Percentiles rank a stretch among this genome's conserved stretches.
Evolutionary conservation across 768 basidiomycete genomes (phyloP).

Genomic region (Suillus alpinus): DNA sequence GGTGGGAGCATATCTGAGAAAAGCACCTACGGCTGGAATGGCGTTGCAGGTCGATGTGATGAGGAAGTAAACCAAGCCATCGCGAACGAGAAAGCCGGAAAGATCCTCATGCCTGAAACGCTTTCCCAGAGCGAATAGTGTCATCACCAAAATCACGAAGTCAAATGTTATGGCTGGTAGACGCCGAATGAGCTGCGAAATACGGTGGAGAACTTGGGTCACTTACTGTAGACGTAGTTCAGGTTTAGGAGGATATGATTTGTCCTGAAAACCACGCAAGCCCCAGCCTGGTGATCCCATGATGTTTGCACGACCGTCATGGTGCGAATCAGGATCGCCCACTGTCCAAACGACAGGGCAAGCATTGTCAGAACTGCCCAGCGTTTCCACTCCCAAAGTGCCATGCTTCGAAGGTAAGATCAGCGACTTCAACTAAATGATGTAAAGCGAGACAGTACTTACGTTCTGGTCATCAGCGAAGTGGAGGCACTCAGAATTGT

Average conservation of each 20-base stretch:
- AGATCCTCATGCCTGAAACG: slow-evolving; percentile 50
- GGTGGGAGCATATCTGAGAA: slow-evolving; percentile 5
- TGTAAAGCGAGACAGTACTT: slow-evolving; percentile 5
- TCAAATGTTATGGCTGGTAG: slow-evolving; percentile 67
- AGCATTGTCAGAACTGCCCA: slow-evolving; percentile 50
- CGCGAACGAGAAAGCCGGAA: slow-evolving; percentile 71
- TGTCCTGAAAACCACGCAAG: slow-evolving; percentile 53
- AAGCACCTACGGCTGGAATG: slow-evolving; percentile 59
- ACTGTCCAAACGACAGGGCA: slow-evolving; percentile 58
- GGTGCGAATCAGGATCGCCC: slow-evolving; percentile 64
- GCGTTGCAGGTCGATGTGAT: slow-evolving; percentile 64
- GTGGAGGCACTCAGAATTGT: slow-evolving; percentile 64
- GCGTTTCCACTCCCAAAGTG: slow-evolving; percentile 63
- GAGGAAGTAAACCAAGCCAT: slow-evolving; percentile 69
- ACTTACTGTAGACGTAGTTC: slow-evolving; percentile 70
- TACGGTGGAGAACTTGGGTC: background rate
- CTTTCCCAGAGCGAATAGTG: slow-evolving; percentile 49
- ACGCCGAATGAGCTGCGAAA: slow-evolving; percentile 3
- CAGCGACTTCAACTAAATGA: slow-evolving; percentile 13
- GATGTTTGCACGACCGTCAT: slow-evolving; percentile 64
- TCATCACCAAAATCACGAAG: slow-evolving; percentile 55
- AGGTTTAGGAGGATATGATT: slow-evolving; percentile 57
- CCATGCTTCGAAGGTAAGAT: slow-evolving; percentile 46
- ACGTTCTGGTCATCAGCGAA: slow-evolving; percentile 72
- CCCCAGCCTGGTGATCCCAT: slow-evolving; percentile 40